Evolutionary conservation across 1,284 basidiomycete species (phyloP).

Genomic region (Cutaneotrichosporon sp.): DNA sequence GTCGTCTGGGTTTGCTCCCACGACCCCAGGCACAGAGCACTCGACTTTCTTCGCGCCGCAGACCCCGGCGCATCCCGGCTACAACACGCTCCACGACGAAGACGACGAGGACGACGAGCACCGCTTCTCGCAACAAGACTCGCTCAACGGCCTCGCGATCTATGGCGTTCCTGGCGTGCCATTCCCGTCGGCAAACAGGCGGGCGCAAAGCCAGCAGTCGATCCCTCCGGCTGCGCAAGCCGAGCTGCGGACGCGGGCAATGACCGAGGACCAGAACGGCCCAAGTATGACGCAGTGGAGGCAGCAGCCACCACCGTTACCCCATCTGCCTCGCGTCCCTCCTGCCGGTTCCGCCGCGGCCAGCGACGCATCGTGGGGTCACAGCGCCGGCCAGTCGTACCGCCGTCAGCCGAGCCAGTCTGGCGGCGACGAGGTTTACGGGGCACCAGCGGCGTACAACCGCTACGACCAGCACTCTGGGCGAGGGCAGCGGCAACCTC

Average conservation of each 20-base stretch:
- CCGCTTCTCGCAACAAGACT: slow-evolving; percentile 9
- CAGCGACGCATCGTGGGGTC: slow-evolving; percentile 41
- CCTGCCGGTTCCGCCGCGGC: slow-evolving; percentile 29
- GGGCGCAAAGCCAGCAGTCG: slow-evolving; percentile 60
- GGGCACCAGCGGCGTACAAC: slow-evolving; percentile 19
- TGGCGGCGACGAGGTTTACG: slow-evolving; percentile 15
- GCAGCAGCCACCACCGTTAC: slow-evolving; percentile 62
- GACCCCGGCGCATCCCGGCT: slow-evolving; percentile 7
- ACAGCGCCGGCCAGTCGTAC: slow-evolving; percentile 2
- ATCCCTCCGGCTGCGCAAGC: slow-evolving; percentile 62
- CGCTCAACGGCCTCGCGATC: slow-evolving; percentile 58
- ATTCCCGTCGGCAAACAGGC: slow-evolving; percentile 56
- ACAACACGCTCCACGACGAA: slow-evolving; percentile 4
- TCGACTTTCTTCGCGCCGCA: slow-evolving; percentile 29
- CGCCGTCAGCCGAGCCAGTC: slow-evolving; percentile 15
- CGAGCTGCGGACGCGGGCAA: slow-evolving; percentile 60
- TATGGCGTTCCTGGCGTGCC: slow-evolving; percentile 52
- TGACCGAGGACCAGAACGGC: slow-evolving; percentile 71
- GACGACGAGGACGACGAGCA: slow-evolving; percentile 38
- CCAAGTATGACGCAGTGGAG: slow-evolving; percentile 68
- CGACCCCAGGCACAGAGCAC: slow-evolving; percentile 42
- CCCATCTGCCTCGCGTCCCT: slow-evolving; percentile 40
- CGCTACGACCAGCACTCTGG: slow-evolving; percentile 29
- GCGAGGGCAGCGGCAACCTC: slow-evolving; percentile 33
- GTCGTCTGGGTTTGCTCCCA: slow-evolving; percentile 41